phyloP scores from a whole-genome alignment of 2,329 filamentous ascomycete species.

The Cercospora zeae-maydis region DNA sequence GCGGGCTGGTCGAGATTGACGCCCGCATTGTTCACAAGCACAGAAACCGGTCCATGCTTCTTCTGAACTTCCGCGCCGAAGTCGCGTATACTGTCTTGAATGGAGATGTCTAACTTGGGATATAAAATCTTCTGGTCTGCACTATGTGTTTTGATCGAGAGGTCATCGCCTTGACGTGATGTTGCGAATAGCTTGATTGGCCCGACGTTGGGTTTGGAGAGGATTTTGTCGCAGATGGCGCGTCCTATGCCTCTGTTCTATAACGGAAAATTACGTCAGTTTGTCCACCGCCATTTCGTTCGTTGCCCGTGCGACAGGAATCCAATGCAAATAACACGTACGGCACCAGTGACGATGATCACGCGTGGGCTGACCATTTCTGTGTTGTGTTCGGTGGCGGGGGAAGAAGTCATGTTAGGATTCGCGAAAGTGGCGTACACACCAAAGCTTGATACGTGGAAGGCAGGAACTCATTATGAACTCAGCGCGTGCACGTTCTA shows the following conservation, averaged over 20 bases:
- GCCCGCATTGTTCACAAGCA: slow-evolving; percentile 41
- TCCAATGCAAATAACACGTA: slow-evolving; percentile 17
- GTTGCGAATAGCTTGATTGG: slow-evolving; percentile 35
- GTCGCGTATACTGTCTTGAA: slow-evolving; percentile 27
- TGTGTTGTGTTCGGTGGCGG: background rate
- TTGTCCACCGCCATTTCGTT: no score
- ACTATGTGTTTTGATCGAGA: slow-evolving; percentile 24
- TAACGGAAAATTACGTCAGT: background rate
- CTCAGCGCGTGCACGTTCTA: background rate
- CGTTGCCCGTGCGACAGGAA: background rate
- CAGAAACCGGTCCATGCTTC: slow-evolving; percentile 28
- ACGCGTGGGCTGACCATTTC: slow-evolving; percentile 31
- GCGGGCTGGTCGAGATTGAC: slow-evolving; percentile 30
- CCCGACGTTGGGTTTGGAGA: slow-evolving; percentile 22
- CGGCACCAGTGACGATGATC: slow-evolving; percentile 37
- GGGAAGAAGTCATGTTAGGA: slow-evolving; percentile 5
- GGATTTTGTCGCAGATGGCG: slow-evolving; percentile 36
- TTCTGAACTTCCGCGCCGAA: slow-evolving; percentile 31
- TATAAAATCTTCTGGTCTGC: slow-evolving; percentile 28
- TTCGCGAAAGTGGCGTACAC: background rate
- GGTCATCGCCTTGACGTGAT: slow-evolving; percentile 33
- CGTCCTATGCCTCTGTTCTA: slow-evolving; percentile 39
- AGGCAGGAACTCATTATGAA: background rate
- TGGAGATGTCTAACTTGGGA: slow-evolving; percentile 34
- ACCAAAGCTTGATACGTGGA: background rate